These are phyloP conservation scores for Nothophytophthora sp. DNA, from an alignment of 352 stramenopile species.

Conservation along the genomic window DNA sequence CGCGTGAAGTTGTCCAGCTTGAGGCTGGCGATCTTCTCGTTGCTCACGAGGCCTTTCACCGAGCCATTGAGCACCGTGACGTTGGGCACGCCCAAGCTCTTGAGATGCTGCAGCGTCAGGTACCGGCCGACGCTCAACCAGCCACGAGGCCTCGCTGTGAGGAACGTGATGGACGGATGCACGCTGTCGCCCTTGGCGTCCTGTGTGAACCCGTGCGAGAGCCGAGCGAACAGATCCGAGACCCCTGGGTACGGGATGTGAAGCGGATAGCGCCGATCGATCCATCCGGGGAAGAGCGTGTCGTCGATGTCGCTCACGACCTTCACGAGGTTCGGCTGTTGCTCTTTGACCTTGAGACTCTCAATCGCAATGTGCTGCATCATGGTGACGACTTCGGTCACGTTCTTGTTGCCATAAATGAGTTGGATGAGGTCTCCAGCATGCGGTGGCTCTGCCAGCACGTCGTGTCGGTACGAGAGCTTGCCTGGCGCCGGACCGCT, in stretches of 20 bases:
- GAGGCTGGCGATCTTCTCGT: slow-evolving; percentile 78
- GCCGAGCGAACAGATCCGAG: slow-evolving; percentile 64
- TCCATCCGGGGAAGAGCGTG: slow-evolving; percentile 78
- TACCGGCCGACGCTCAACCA: slow-evolving; percentile 82
- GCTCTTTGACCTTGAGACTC: slow-evolving; percentile 61
- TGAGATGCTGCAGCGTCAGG: slow-evolving; percentile 78
- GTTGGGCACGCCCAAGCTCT: slow-evolving; percentile 73
- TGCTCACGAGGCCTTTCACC: slow-evolving; percentile 80
- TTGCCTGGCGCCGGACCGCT: slow-evolving; percentile 9
- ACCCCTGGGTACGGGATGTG: slow-evolving; percentile 82
- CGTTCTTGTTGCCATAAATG: slow-evolving; percentile 77
- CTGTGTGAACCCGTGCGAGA: slow-evolving; percentile 53
- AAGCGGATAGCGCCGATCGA: slow-evolving; percentile 74
- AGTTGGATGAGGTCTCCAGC: slow-evolving; percentile 78
- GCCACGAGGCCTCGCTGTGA: slow-evolving; percentile 76
- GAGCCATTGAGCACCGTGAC: slow-evolving; percentile 81
- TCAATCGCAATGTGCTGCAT: slow-evolving; percentile 88
- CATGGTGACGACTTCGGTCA: slow-evolving; percentile 77
- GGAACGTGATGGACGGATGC: slow-evolving; percentile 73
- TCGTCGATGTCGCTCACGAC: slow-evolving; percentile 90
- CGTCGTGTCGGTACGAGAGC: slow-evolving; percentile 2
- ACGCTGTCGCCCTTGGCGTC: slow-evolving; percentile 31
- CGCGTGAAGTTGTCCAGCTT: slow-evolving; percentile 85
- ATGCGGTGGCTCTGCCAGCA: slow-evolving; percentile 46
- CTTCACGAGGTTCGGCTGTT: slow-evolving; percentile 68